Conservation (phyloP, 2,329 filamentous ascomycete species). For the Venturia effusa region DNA sequence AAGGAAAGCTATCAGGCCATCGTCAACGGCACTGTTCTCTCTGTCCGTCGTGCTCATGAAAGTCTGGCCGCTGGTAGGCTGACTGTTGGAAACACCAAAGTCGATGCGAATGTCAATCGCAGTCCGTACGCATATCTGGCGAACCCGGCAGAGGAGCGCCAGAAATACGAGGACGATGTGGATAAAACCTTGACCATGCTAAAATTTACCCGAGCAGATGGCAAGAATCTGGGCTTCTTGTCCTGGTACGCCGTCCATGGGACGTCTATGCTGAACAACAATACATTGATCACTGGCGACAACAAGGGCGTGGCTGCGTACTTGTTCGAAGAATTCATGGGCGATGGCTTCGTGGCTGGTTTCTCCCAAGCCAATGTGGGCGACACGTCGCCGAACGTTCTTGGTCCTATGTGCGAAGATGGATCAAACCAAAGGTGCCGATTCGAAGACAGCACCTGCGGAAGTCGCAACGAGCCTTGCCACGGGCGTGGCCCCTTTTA, state of each 20-base stretch:
- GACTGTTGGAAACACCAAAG: conserved; percentile 56
- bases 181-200: conserved; percentile 75
- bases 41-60: conserved; percentile 71
- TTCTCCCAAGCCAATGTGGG: conserved; percentile 90
- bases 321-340: conserved; percentile 64
- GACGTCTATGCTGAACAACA: conserved; percentile 83
- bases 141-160: conserved; percentile 69
- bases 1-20: conserved; percentile 81
- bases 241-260: conserved; percentile 92
- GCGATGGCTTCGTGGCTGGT: conserved; percentile 67
- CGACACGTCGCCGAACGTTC: conserved; percentile 79
- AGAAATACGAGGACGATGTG: conserved; percentile 52
- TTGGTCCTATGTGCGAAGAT: conserved; percentile 84
- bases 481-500: conserved; percentile 66
- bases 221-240: conserved; percentile 67
- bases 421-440: conserved; percentile 56
- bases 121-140: conserved; percentile 80
- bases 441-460: conserved; percentile 76
- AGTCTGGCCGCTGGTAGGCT: conserved; percentile 59
- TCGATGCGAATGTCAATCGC: conserved; percentile 75
- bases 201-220: conserved; percentile 64
- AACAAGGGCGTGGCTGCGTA: conserved; percentile 92
- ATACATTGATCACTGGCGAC: conserved; percentile 83
- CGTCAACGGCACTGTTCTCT: conserved; percentile 72
- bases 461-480: conserved; percentile 58